Evolutionary conservation across 1,139 yeast genomes (phyloP).

Genomic region (Yamadazyma triangularis): DNA sequence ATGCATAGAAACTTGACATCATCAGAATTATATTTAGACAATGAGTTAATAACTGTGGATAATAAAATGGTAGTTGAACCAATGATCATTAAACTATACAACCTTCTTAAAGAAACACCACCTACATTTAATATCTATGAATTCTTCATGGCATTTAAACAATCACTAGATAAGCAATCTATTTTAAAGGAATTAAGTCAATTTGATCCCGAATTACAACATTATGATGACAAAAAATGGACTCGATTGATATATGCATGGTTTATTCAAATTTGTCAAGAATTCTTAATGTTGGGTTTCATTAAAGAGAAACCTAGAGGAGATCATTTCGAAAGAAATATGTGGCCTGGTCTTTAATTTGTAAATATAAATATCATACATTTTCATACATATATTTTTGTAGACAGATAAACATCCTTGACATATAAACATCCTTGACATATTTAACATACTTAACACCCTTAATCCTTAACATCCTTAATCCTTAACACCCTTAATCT

Average conservation of each 20-base stretch:
- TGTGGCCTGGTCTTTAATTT: conserved; percentile 34
- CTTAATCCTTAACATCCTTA: too few relatives aligned
- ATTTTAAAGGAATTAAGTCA: conserved; percentile 28
- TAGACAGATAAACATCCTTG: too few relatives aligned
- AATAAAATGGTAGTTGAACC: conserved; percentile 33
- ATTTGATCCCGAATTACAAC: background rate
- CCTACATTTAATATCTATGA: conserved; percentile 71
- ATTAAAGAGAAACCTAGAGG: conserved; percentile 42
- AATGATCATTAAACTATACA: conserved; percentile 54
- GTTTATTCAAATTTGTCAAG: conserved; percentile 42
- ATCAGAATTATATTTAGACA: conserved; percentile 24
- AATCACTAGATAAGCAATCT: conserved; percentile 39
- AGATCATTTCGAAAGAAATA: conserved; percentile 40
- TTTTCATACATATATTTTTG: too few relatives aligned
- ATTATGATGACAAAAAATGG: conserved; percentile 35
- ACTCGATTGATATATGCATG: conserved; percentile 33
- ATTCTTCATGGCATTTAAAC: conserved; percentile 67
- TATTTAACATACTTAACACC: too few relatives aligned
- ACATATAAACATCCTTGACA: too few relatives aligned
- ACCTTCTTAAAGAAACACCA: conserved; percentile 78
- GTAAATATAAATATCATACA: too few relatives aligned
- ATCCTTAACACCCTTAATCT: too few relatives aligned
- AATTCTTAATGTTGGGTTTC: conserved; percentile 36
- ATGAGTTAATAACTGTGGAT: conserved; percentile 14
- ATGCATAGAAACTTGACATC: conserved; percentile 31